Evolutionary conservation across 1,284 basidiomycete genomes (phyloP).

Genomic region (Ganoderma lingzhi): DNA sequence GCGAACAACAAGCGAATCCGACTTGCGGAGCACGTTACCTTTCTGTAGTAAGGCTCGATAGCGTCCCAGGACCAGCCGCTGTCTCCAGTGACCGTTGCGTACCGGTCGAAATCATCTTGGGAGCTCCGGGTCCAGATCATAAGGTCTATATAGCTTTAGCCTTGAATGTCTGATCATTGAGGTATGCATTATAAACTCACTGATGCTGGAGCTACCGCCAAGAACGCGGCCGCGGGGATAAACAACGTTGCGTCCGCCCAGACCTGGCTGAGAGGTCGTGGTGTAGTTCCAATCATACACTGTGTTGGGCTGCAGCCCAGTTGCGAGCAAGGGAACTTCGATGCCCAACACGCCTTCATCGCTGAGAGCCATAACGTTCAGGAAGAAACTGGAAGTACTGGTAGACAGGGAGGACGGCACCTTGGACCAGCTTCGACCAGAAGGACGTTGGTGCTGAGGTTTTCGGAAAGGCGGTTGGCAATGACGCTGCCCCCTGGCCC

Average conservation of each 20-base stretch:
- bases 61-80: conserved; percentile 51
- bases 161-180: background rate
- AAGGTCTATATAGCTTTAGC: conserved; percentile 39
- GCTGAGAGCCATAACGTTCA: conserved; percentile 21
- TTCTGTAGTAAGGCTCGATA: conserved; percentile 45
- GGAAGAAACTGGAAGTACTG: background rate
- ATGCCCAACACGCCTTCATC: conserved; percentile 33
- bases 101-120: conserved; percentile 49
- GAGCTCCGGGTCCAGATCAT: conserved; percentile 53
- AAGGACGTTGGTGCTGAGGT: conserved; percentile 27
- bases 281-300: conserved; percentile 47
- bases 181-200: conserved; percentile 33
- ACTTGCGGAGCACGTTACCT: conserved; percentile 25
- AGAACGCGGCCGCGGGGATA: conserved; percentile 47
- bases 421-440: conserved; percentile 35
- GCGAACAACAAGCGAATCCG: background rate
- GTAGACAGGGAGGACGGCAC: conserved; percentile 9
- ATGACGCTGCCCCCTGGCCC: conserved; percentile 30
- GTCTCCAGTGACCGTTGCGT: conserved; percentile 47
- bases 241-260: conserved; percentile 39
- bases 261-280: conserved; percentile 43
- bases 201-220: conserved; percentile 49
- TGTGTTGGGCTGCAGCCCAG: conserved; percentile 30
- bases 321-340: conserved; percentile 38
- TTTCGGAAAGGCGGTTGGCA: conserved; percentile 34